Evolutionary conservation across 768 basidiomycete genomes (phyloP).

Genomic region (Infundibulicybe gibba): DNA sequence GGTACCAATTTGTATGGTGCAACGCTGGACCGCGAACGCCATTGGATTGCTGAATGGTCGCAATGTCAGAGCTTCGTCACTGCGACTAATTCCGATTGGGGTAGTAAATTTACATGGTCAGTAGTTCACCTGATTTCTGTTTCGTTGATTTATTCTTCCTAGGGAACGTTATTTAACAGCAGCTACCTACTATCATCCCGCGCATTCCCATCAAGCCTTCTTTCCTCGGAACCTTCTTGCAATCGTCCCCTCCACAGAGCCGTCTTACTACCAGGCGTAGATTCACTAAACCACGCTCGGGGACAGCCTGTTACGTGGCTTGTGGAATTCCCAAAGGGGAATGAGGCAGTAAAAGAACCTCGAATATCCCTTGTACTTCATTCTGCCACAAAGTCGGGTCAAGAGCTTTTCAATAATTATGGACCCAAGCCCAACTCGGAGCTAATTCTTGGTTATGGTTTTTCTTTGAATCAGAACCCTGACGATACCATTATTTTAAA

Average conservation of each 20-base stretch:
- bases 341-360: slow-evolving; percentile 18
- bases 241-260: slow-evolving; percentile 52
- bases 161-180: slow-evolving; percentile 75
- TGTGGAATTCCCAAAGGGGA: slow-evolving; percentile 35
- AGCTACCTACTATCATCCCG: slow-evolving; percentile 81
- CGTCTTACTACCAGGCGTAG: slow-evolving; percentile 83
- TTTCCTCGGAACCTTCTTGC: slow-evolving; percentile 52
- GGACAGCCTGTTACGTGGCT: slow-evolving; percentile 83
- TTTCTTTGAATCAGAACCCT: slow-evolving; percentile 72
- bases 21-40: slow-evolving; percentile 57
- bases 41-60: slow-evolving; percentile 63
- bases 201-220: slow-evolving; percentile 83
- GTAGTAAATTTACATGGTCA: slow-evolving; percentile 63
- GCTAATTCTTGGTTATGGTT: slow-evolving; percentile 90
- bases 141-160: slow-evolving; percentile 4
- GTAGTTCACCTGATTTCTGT: slow-evolving; percentile 12
- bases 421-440: slow-evolving; percentile 89
- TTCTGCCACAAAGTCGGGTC: slow-evolving; percentile 28
- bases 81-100: slow-evolving; percentile 35
- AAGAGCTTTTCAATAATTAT: slow-evolving; percentile 87
- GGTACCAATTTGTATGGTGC: slow-evolving; percentile 85
- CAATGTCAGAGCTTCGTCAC: slow-evolving; percentile 41
- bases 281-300: slow-evolving; percentile 83
- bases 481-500: slow-evolving; percentile 86
- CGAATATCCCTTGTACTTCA: slow-evolving; percentile 65